A percentile compares a stretch with the other conserved stretches of the same genome.
phyloP scores from a whole-genome alignment of 1,284 basidiomycete genomes.

The Singerocomus rubriflavus region DNA sequence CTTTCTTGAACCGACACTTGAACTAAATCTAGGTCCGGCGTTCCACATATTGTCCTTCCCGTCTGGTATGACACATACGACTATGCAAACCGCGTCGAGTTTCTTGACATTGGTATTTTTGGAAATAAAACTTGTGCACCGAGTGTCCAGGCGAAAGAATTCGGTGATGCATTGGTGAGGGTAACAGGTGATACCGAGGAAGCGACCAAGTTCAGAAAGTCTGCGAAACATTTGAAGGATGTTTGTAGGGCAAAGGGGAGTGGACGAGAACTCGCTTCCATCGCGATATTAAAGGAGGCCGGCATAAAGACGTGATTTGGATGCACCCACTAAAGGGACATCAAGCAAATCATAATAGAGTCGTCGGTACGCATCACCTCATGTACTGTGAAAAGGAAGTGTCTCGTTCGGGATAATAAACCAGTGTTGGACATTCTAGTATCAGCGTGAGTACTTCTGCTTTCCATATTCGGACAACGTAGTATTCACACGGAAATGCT shows the following conservation, averaged over 20 bases:
- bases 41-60: constrained; percentile 14
- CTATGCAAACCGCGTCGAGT: constrained; percentile 11
- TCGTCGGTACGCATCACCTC: too few relatives aligned
- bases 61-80: constrained; percentile 20
- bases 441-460: too few relatives aligned
- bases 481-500: too few relatives aligned
- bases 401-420: too few relatives aligned
- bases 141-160: constrained; percentile 9
- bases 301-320: not conserved
- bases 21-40: constrained; percentile 6
- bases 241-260: constrained; percentile 12
- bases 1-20: not conserved
- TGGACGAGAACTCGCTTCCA: constrained; percentile 10
- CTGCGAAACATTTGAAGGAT: constrained; percentile 10
- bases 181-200: constrained; percentile 11
- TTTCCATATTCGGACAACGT: too few relatives aligned
- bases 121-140: constrained; percentile 8
- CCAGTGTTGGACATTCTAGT: too few relatives aligned
- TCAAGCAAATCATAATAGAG: too few relatives aligned
- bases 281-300: constrained; percentile 3
- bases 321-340: too few relatives aligned
- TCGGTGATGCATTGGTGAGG: constrained; percentile 11
- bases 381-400: too few relatives aligned
- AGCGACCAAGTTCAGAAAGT: constrained; percentile 3
- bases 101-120: not conserved